Evolutionary conservation across 2,329 filamentous ascomycete species (phyloP), one percentile per base, ranked within the genome.

Genomic region (Epichloe typhina): DNA sequence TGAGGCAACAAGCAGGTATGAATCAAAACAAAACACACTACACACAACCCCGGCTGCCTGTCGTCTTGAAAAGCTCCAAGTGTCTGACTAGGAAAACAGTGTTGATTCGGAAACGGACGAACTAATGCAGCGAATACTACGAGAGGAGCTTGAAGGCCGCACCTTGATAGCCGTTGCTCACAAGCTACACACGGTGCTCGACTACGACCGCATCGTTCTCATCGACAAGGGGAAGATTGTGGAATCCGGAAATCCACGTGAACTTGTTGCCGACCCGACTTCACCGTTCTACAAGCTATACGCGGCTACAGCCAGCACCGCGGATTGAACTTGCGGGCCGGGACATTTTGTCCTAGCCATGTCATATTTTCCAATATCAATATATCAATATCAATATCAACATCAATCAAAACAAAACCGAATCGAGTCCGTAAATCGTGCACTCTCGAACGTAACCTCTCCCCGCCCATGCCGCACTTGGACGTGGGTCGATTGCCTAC

Each of bases 171-270:
- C 66, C 2, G 61, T 72, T n/a, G 67, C 63, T 0, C 69, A 72
- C 53, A 64, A 69, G 21, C 55, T 72, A n/a, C 62, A 67, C 6
- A 74, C 72, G 3, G 72, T 78, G 38, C 63, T 73, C 41, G 71
- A 72, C 52, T 76, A 73, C 59, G 75, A 79, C 57, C 66, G 64
- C 19, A 67, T 86, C 15, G 80, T 85, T 5, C 84, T 86, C 57
- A 82, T 83, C 3, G 82, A 86, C 62, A 80, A 80, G 40, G 82
- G 83, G 0, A 67, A 65, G 46, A 79, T 80, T 0, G 73, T 77
- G 19, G 83, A 86, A 45, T 38, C 45, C 3, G 56, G 54, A 8
- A 56, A 51, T 13, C 54, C 56, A 1, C 33, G 44, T 19, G 54
- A 52, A 3, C 50, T 57, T 38, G 44, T 57, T 7, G 33, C 26